Percentiles rank a stretch among this genome's conserved stretches.
phyloP scores from a whole-genome alignment of 2,329 filamentous ascomycete species.

The Aspergillus spinulosporus region DNA sequence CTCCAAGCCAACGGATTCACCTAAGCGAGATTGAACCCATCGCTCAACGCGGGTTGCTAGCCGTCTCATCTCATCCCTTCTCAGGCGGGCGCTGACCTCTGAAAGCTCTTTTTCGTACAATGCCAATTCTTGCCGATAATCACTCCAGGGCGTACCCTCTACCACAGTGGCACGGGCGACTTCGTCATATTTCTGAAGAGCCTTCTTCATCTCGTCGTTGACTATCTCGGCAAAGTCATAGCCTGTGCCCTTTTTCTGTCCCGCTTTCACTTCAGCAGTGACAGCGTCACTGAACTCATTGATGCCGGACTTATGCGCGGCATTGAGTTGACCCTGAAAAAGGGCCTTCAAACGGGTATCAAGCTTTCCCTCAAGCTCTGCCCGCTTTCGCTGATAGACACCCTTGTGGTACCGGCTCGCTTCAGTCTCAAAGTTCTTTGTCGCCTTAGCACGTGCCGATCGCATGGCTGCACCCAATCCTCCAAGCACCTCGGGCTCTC shows the following conservation, averaged over 20 bases:
- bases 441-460: slow-evolving; percentile 66
- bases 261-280: slow-evolving; percentile 78
- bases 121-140: slow-evolving; percentile 75
- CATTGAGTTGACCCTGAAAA: slow-evolving; percentile 82
- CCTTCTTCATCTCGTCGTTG: slow-evolving; percentile 72
- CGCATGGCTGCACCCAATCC: slow-evolving; percentile 75
- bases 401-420: slow-evolving; percentile 96
- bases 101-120: slow-evolving; percentile 90
- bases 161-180: slow-evolving; percentile 75
- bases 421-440: slow-evolving; percentile 84
- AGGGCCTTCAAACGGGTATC: slow-evolving; percentile 85
- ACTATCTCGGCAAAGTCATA: slow-evolving; percentile 98
- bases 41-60: slow-evolving; percentile 87
- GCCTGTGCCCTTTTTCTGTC: slow-evolving; percentile 83
- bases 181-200: slow-evolving; percentile 71
- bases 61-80: slow-evolving; percentile 94
- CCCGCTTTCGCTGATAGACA: slow-evolving; percentile 81
- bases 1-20: slow-evolving; percentile 84
- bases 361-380: slow-evolving; percentile 81
- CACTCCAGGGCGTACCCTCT: slow-evolving; percentile 80
- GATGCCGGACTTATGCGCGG: slow-evolving; percentile 86
- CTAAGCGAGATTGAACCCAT: slow-evolving; percentile 85
- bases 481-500: slow-evolving; percentile 69
- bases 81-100: slow-evolving; percentile 77
- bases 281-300: slow-evolving; percentile 84